Evolutionary conservation across 768 basidiomycete species (phyloP).

Genomic region (Suillus sp.): DNA sequence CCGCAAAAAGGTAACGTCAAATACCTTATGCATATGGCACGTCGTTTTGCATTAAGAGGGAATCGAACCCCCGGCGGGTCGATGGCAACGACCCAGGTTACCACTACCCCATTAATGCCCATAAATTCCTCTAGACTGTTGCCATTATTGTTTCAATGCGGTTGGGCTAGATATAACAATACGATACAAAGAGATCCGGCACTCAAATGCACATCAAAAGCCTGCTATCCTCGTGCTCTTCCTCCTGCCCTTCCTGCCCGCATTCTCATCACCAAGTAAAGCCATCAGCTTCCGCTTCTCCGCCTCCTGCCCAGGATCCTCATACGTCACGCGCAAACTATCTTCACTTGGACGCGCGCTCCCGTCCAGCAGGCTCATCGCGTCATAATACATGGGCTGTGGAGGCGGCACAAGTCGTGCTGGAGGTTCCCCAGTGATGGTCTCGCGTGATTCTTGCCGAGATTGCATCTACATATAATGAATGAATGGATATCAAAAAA

Average conservation of each 20-base stretch:
- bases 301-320: constrained; percentile 64
- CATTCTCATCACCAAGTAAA: constrained; percentile 43
- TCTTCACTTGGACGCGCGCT: constrained; percentile 38
- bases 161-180: neutral
- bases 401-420: constrained; percentile 9
- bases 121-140: constrained; percentile 42
- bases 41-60: constrained; percentile 62
- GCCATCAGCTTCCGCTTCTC: constrained; percentile 61
- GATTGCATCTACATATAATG: constrained; percentile 36
- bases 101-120: constrained; percentile 66
- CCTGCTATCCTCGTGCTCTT: constrained; percentile 26
- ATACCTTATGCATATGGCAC: too few relatives aligned
- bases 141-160: neutral
- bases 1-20: too few relatives aligned
- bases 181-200: neutral
- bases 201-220: constrained; percentile 18
- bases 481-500: constrained; percentile 3
- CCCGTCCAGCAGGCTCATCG: constrained; percentile 32
- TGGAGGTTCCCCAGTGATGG: constrained; percentile 16
- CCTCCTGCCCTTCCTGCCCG: constrained; percentile 21
- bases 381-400: constrained; percentile 25
- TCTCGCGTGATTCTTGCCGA: constrained; percentile 40
- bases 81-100: constrained; percentile 72
- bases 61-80: constrained; percentile 91
- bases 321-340: constrained; percentile 62